A percentile compares a stretch with the other conserved stretches of the same genome.
Evolutionary conservation across 371 early-diverging fungal genomes (phyloP).

Genomic region (Apophysomyces variabilis): DNA sequence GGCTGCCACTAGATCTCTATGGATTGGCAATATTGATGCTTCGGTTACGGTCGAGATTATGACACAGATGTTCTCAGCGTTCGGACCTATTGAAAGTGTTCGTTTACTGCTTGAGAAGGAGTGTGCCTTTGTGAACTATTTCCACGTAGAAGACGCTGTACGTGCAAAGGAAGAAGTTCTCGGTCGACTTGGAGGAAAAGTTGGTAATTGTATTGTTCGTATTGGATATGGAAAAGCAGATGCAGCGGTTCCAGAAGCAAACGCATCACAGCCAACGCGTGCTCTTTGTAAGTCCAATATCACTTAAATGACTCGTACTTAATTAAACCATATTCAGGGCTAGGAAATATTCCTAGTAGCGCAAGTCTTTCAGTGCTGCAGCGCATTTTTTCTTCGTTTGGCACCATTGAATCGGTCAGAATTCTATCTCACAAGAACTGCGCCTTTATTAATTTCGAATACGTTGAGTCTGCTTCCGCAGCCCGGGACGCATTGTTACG

Average conservation of each 20-base stretch:
- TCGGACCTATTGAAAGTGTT: slow-evolving; percentile 92
- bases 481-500: slow-evolving; percentile 90
- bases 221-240: slow-evolving; percentile 94
- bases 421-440: slow-evolving; percentile 96
- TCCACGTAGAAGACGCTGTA: slow-evolving; percentile 85
- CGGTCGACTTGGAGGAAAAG: slow-evolving; percentile 72
- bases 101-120: slow-evolving; percentile 95
- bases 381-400: slow-evolving; percentile 81
- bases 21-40: slow-evolving; percentile 94
- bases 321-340: slow-evolving; percentile 60
- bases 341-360: slow-evolving; percentile 90
- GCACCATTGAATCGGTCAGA: slow-evolving; percentile 91
- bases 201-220: slow-evolving; percentile 79
- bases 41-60: slow-evolving; percentile 79
- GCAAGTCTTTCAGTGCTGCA: slow-evolving; percentile 82
- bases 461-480: slow-evolving; percentile 83
- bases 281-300: slow-evolving; percentile 48
- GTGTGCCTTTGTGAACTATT: slow-evolving; percentile 96
- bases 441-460: slow-evolving; percentile 95
- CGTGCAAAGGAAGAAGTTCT: slow-evolving; percentile 89
- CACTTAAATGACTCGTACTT: background rate
- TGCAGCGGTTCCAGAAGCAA: slow-evolving; percentile 50
- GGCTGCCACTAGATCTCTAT: slow-evolving; percentile 83
- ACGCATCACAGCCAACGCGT: slow-evolving; percentile 47
- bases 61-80: slow-evolving; percentile 81